phyloP scores from a whole-genome alignment of 371 early-diverging fungal species.

The Dichotomocladium elegans region DNA sequence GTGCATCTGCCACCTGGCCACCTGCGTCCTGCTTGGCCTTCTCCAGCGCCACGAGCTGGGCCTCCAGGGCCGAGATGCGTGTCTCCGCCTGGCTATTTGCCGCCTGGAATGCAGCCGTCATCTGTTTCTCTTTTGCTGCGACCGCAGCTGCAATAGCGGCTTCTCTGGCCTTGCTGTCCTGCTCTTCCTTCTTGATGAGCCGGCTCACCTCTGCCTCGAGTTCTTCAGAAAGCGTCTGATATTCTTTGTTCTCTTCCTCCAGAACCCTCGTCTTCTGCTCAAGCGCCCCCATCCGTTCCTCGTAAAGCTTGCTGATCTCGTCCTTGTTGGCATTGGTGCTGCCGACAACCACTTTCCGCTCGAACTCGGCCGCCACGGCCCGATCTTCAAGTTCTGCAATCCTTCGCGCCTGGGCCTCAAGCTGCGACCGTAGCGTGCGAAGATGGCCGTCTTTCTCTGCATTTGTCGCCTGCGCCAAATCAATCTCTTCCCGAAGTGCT shows the following conservation, averaged over 20 bases:
- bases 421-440: slow-evolving; percentile 11
- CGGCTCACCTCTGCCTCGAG: slow-evolving; percentile 27
- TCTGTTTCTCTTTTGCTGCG: background rate
- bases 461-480: background rate
- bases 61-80: background rate
- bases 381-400: slow-evolving; percentile 13
- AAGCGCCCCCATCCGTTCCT: slow-evolving; percentile 8
- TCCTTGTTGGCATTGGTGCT: background rate
- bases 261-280: slow-evolving; percentile 16
- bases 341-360: background rate
- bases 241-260: slow-evolving; percentile 34
- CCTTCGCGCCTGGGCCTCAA: slow-evolving; percentile 13
- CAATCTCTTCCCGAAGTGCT: background rate
- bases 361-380: slow-evolving; percentile 7
- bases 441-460: slow-evolving; percentile 14
- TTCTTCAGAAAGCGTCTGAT: slow-evolving; percentile 21
- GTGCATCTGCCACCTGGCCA: background rate
- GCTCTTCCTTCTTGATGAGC: slow-evolving; percentile 21
- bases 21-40: background rate
- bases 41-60: background rate
- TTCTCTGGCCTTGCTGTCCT: slow-evolving; percentile 10
- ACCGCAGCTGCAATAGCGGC: background rate
- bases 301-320: slow-evolving; percentile 1
- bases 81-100: background rate
- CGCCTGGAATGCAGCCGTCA: background rate